Evolutionary conservation across 2,329 filamentous ascomycete species (phyloP), one percentile per base, ranked within the genome.

Genomic region (Diaporthe vaccinii): DNA sequence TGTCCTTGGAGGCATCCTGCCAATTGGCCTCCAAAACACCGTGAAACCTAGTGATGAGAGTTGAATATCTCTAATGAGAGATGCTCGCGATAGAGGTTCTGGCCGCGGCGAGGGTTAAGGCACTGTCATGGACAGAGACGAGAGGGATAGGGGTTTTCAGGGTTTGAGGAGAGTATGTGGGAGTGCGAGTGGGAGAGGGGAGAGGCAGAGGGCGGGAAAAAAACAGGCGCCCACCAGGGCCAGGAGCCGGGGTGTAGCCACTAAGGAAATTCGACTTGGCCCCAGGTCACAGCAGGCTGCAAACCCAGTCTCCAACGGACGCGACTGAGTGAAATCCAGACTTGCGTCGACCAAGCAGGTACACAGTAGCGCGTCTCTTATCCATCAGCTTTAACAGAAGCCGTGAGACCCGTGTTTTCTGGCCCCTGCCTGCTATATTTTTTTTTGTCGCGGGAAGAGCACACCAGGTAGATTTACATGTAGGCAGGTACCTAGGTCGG

Each of bases 1-100:
- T 31, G 58, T 51, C 31, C 49, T 51, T 28, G 75, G 75, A 71
- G 75, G 51, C 75, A 76, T 76, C 31, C 20, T 75, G 28, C 62
- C 61, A 46, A 59, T 31, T 39, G 25, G 12, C 49, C 31, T 36
- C 39, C 28, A 22, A 67, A 55, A 25, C 53, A 31, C 51, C 46
- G 36, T 58, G 31, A 36, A 51, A 53, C 61, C 49, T 49, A 31
- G 67, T n/a, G 57, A 65, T 55, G 57, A 57, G 51, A 25, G 22
- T 9, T n/a, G 15, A 39, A 65, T 72, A 57, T 75, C 36, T 39
- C 36, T 51, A 49, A 61, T 58, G 53, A 53, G 59, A 59, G 58
- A 58, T 49, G 34, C 22, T 28, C 34, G 49, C 49, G 62, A 70
- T 62, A 53, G n/a, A 39, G 14, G 46, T 41, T 44, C n/a, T 46